Evolutionary conservation across 176 grass and related monocot genomes (phyloP).

Genomic region (Aegilops bicornis): DNA sequence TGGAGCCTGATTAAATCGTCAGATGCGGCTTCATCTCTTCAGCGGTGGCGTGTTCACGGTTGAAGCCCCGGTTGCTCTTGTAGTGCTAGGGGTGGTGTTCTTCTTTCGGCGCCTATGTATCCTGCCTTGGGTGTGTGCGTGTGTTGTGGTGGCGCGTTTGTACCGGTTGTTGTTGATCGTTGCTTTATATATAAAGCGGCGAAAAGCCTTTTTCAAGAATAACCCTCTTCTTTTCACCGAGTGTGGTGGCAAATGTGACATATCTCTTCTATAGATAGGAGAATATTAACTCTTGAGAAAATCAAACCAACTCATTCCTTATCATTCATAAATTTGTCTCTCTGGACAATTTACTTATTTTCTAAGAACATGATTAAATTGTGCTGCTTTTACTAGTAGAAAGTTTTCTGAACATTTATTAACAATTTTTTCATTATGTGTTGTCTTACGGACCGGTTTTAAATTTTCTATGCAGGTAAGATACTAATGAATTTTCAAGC

Average conservation of each 20-base stretch:
- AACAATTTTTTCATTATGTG: not conserved
- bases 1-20: no score
- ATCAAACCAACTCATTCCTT: not conserved
- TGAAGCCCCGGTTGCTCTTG: no score
- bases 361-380: not conserved
- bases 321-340: not conserved
- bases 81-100: no score
- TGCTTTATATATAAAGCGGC: no score
- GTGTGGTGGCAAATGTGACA: not conserved
- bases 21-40: no score
- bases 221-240: not conserved
- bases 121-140: no score
- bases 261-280: not conserved
- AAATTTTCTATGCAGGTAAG: constrained; percentile 2
- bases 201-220: no score
- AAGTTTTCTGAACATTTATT: not conserved
- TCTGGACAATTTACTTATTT: not conserved
- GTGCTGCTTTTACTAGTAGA: not conserved
- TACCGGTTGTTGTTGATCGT: no score
- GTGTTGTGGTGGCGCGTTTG: no score
- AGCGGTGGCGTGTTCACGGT: no score
- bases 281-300: not conserved
- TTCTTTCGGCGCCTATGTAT: no score
- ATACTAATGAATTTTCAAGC: not conserved
- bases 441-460: not conserved